Evolutionary conservation across 2,329 filamentous ascomycete species (phyloP), one percentile per base, ranked within the genome.

Genomic region (Aureobasidium sp.): DNA sequence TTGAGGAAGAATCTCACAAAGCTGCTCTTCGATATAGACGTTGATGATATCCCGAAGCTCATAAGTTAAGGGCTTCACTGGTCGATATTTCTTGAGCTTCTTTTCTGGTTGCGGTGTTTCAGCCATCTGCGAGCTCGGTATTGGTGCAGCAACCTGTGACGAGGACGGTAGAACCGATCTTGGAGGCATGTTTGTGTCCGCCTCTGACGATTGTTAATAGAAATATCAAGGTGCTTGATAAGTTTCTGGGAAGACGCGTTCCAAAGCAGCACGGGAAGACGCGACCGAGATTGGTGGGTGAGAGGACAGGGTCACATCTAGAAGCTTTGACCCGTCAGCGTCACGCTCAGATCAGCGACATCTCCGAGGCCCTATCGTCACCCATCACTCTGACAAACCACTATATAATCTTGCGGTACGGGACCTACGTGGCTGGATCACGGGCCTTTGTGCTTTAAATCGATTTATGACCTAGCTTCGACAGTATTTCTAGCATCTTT

Each of bases 11-110:
- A 79, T 61, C 21, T 76, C 21, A 87, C 85, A 88, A 32, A 91
- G 81, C 62, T 44, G 80, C 73, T 93, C 89, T 72, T 93, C 89
- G 0, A 93, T 77, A 70, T 88, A 89, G 48, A 90, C 87, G 62
- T 84, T 82, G 66, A 83, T 85, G 68, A 90, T 85, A 62, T 84
- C 78, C 61, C 80, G 82, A 21, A 92, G 74, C 67, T 88, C 85
- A 62, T 80, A 83, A 1, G 86, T 83, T 13, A 91, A 74, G 45
- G 75, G 73, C 64, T 76, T 79, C 6, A 81, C 79, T n/a, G 78
- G 73, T 29, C 62, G 41, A 55, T 63, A 63, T 9, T 30, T 30
- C 29, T 62, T 34, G 32, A 36, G 6, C 29, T 36, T 54, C 14
- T 47, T 47, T 62, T 29, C 37, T 45, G 27, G 11, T 39, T 51